Evolutionary conservation across 2,329 filamentous ascomycete species (phyloP).

Genomic region (Hypoxylon sp.): DNA sequence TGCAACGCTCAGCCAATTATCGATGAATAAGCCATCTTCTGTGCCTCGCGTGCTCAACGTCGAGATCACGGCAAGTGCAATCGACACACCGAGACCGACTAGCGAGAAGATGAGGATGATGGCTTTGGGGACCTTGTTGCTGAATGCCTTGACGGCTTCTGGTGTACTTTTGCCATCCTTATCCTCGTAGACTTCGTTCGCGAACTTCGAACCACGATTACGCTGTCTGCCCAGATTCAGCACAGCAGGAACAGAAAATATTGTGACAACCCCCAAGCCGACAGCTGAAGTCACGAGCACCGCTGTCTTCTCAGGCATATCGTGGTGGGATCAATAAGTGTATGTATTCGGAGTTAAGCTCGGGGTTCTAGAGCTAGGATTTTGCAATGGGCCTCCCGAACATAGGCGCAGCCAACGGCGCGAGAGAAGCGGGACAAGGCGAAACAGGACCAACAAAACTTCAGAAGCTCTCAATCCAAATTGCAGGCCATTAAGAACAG

Average conservation of each 20-base stretch:
- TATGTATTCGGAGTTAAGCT: constrained; percentile 34
- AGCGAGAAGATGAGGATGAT: constrained; percentile 68
- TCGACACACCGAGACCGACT: constrained; percentile 68
- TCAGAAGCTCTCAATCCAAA: constrained; percentile 17
- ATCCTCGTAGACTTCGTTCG: constrained; percentile 71
- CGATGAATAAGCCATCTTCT: constrained; percentile 61
- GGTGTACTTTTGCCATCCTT: constrained; percentile 77
- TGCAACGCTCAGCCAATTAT: constrained; percentile 72
- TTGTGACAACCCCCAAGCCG: constrained; percentile 48
- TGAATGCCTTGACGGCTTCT: constrained; percentile 74
- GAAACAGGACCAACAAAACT: constrained; percentile 8
- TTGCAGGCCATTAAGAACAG: constrained; percentile 15
- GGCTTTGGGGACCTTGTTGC: constrained; percentile 70
- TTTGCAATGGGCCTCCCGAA: constrained; percentile 14
- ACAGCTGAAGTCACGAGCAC: constrained; percentile 48
- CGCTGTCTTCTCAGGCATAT: constrained; percentile 44
- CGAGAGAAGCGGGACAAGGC: constrained; percentile 7
- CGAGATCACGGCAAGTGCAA: constrained; percentile 69
- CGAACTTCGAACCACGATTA: constrained; percentile 53
- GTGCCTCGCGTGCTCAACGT: constrained; percentile 55
- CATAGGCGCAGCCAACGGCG: constrained; percentile 21
- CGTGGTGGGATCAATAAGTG: constrained; percentile 24
- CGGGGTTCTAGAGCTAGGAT: constrained; percentile 25
- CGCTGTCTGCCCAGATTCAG: constrained; percentile 46
- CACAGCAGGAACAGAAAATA: constrained; percentile 49